Base-by-base conservation (phyloP, 1,284 basidiomycete species). In the Ustilago nuda region DNA sequence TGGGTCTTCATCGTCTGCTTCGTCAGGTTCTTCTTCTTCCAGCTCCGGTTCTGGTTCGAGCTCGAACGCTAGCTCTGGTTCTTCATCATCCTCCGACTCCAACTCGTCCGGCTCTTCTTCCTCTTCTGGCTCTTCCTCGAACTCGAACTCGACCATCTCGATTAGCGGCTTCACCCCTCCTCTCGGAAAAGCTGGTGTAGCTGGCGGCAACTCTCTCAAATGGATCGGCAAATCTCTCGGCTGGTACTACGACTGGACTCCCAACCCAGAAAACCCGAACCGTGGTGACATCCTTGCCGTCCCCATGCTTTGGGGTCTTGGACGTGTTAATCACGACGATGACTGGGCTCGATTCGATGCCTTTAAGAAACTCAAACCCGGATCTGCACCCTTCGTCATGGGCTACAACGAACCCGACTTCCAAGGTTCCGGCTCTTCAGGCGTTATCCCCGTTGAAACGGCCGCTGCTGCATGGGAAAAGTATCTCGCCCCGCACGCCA, bases 361-460 rank as follows among this genome's bases (percentile, higher is more conserved):
- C 0, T 82, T 81, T 56, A 69, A 82, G 64, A 68, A 77, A 56
- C 52, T 82, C 54, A 61, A 50, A 30, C 66, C 70, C 3, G 80
- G 79, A 0, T 56, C 53, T 1, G 45, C 56, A 8, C 54, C 61
- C 7, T 79, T 75, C 39, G 74, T 82, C 3, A 74, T 76, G 57
- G 80, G 80, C 32, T 76, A 75, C 46, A 82, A 78, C 57, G 81
- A 82, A 56, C 63, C 77, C 0, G 81, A 81, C 36, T 80, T 78
- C 51, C 13, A 60, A 6, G 79, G 81, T 17, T 51, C 60, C 15
- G 81, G 80, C 12, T 78, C 75, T 3, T 76, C 78, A 4, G 81
- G 81, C 45, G 43, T 61, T 6, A 78, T 78, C 56, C 32, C 64
- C 8, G 37, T 61, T 45, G 27, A 19, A 0, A 63, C 66, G 3